Conservation (phyloP, 129 eudicot species). For the Escallonia rubra region DNA sequence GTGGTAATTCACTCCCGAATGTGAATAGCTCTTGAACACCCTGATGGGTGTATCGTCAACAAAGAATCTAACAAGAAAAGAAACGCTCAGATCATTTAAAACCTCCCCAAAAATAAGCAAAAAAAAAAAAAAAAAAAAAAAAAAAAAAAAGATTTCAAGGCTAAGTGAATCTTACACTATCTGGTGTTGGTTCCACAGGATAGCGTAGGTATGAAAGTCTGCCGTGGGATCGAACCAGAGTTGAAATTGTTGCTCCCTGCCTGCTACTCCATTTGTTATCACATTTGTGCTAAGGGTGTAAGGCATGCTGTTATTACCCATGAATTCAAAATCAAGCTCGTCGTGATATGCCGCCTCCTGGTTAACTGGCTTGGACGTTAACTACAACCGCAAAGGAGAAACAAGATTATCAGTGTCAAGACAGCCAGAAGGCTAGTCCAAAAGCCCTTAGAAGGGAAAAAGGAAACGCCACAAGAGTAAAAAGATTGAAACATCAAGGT, state of each 20-base stretch:
- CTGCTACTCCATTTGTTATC: constrained; percentile 31
- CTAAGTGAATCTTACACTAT: constrained; percentile 32
- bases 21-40: not conserved
- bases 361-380: no score
- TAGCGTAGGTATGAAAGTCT: constrained; percentile 43
- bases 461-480: no score
- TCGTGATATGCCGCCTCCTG: no score
- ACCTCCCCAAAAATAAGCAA: no score
- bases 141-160: constrained; percentile 8
- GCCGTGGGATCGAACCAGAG: constrained; percentile 63
- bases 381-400: no score
- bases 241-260: constrained; percentile 37
- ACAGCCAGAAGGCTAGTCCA: no score
- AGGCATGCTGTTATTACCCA: constrained; percentile 38
- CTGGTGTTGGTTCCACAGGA: constrained; percentile 55
- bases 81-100: not conserved
- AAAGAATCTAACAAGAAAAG: not conserved
- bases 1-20: not conserved
- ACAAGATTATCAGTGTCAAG: no score
- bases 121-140: no score
- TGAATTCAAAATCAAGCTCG: constrained; percentile 59
- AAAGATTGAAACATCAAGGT: no score
- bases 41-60: not conserved
- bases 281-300: constrained; percentile 39
- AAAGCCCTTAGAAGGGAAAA: no score